Evolutionary conservation across 441 rosid species (phyloP).

Genomic region (Erodium texanum): DNA sequence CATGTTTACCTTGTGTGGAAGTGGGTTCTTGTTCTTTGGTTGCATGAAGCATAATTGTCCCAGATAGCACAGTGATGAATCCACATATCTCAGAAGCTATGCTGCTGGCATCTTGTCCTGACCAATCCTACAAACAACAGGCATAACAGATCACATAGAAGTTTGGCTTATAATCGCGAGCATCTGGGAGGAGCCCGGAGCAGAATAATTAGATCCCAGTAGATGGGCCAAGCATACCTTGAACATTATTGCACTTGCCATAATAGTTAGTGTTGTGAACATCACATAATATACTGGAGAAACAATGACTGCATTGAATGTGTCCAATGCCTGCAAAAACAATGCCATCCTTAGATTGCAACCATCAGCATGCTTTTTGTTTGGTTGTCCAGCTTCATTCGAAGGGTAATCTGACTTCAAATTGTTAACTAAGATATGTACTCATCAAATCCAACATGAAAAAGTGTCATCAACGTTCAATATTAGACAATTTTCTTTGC

Average conservation of each 20-base stretch:
- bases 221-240: conserved; percentile 31
- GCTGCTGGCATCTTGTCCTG: conserved; percentile 51
- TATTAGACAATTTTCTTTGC: too few species aligned
- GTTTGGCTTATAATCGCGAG: not conserved
- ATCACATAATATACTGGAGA: conserved; percentile 63
- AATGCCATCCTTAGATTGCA: not conserved
- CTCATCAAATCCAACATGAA: too few species aligned
- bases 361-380: not conserved
- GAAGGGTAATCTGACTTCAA: not conserved
- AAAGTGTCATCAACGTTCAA: too few species aligned
- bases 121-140: conserved; percentile 47
- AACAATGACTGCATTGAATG: conserved; percentile 57
- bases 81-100: conserved; percentile 69
- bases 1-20: conserved; percentile 37
- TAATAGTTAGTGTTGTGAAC: conserved; percentile 63
- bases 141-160: conserved; percentile 5
- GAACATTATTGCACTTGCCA: conserved; percentile 66
- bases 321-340: conserved; percentile 45
- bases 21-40: conserved; percentile 54
- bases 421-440: too few species aligned
- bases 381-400: not conserved
- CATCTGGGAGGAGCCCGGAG: not conserved
- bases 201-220: conserved; percentile 12
- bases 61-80: conserved; percentile 61
- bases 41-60: conserved; percentile 61